Base-by-base conservation (phyloP, 805 yeast genomes). In the Sungouiella thailandica region DNA sequence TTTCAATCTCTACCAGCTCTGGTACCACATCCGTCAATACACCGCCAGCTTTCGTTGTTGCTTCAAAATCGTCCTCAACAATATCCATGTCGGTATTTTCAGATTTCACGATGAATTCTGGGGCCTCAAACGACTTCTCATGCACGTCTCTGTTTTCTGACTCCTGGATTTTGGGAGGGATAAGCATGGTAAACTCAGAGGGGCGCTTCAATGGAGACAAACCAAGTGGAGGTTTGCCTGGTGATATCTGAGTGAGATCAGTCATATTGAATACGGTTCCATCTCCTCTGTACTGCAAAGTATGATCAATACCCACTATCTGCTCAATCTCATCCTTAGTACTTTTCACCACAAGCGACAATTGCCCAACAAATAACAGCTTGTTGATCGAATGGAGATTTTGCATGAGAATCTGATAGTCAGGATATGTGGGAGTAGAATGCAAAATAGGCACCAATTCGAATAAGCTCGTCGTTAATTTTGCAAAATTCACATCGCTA, bases 231-330 rank as follows among this genome's bases (percentile, higher is more conserved):
- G 30, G 28, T 19, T 34, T 37, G 8, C 47, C 41, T 4, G 55
- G 58, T 2, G 50, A 41, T 13, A 61, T 61, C 33, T 53, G 53
- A 1, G 68, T 61, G 20, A 64, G 46, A 13, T 64, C 69, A 3
- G 37, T 26, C 12, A 38, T 17, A 25, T 37, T 35, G 23, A 43
- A 52, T 38, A 19, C 44, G 26, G 38, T 28, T 12, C 33, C 24
- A 10, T 45, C 49, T 5, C 37, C 26, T 3, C 22, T 32, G n/a
- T 41, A 39, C 18, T 40, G 45, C 13, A 40, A 36, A 16, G 48
- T 34, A 9, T 37, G 46, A 20, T 60, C 67, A 10, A 63, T 43
- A 3, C 62, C 68, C 23, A 62, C 58, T 19, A 60, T 40, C 7
- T 32, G 45, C 23, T 59, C 62, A 13, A 63, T 53, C 28, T 62